phyloP scores from a whole-genome alignment of 2,329 filamentous ascomycete species.

The Xenoacremonium recifei region DNA sequence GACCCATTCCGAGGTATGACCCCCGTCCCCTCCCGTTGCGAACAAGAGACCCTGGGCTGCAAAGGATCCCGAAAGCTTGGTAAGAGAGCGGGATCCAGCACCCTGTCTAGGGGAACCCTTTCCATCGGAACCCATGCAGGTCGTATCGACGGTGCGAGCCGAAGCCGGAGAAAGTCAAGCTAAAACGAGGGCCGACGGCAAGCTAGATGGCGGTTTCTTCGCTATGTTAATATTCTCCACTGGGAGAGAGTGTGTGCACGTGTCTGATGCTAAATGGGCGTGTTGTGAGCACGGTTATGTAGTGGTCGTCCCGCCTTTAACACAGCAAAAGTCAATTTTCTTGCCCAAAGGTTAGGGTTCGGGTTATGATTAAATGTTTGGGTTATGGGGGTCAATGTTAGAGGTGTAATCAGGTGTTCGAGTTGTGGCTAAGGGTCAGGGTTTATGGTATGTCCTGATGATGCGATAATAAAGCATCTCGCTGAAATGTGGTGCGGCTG shows the following conservation, averaged over 20 bases:
- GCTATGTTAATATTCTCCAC: slow-evolving; percentile 25
- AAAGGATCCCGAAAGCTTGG: slow-evolving; percentile 26
- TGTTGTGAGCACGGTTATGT: no score
- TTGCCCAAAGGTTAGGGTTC: no score
- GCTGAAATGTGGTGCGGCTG: no score
- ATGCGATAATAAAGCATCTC: no score
- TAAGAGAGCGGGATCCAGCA: slow-evolving; percentile 26
- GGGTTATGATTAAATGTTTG: no score
- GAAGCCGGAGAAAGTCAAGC: slow-evolving; percentile 33
- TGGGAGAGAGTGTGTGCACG: slow-evolving; percentile 28
- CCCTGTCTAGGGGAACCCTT: slow-evolving; percentile 16
- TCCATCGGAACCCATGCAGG: slow-evolving; percentile 26
- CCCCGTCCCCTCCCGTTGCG: no score
- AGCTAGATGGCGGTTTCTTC: slow-evolving; percentile 20
- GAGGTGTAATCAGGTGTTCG: no score
- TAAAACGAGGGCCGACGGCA: slow-evolving; percentile 30
- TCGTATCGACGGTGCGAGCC: slow-evolving; percentile 37
- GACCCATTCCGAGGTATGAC: slow-evolving; percentile 7
- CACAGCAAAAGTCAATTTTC: no score
- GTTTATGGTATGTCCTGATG: background rate
- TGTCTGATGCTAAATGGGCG: slow-evolving; percentile 34
- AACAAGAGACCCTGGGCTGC: slow-evolving; percentile 14
- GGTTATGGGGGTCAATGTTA: no score
- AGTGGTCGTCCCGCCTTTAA: no score
- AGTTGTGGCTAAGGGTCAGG: slow-evolving; percentile 9